phyloP scores from a whole-genome alignment of 371 early-diverging fungal genomes.

The Mortierella sp. region DNA sequence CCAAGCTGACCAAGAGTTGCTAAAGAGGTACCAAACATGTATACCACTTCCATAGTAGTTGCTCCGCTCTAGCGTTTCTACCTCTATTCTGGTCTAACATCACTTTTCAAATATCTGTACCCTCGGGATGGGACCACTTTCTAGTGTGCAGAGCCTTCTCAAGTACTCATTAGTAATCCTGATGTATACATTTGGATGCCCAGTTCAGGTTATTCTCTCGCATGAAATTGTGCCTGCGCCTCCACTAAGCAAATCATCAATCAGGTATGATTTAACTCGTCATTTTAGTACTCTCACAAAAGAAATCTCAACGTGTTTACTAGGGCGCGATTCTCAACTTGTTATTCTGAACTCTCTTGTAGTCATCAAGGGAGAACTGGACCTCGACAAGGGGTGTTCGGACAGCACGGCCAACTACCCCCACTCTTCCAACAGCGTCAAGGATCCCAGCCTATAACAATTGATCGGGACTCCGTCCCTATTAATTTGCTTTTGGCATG shows the following conservation, averaged over 20 bases:
- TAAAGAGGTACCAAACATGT: slow-evolving; percentile 25
- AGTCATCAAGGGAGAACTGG: slow-evolving; percentile 14
- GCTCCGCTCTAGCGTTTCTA: too few relatives aligned
- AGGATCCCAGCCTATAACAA: slow-evolving; percentile 3
- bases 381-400: background rate
- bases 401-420: slow-evolving; percentile 13
- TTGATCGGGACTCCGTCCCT: slow-evolving; percentile 21
- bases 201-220: slow-evolving; percentile 14
- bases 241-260: background rate
- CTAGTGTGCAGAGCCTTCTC: slow-evolving; percentile 26
- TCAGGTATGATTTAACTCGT: slow-evolving; percentile 6
- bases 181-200: slow-evolving; percentile 45
- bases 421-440: slow-evolving; percentile 21
- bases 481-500: slow-evolving; percentile 27
- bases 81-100: background rate
- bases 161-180: slow-evolving; percentile 35
- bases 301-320: too few relatives aligned
- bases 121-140: too few relatives aligned
- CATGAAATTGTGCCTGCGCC: slow-evolving; percentile 22
- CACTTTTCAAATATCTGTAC: background rate
- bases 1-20: slow-evolving; percentile 2
- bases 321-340: too few relatives aligned
- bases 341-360: background rate
- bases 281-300: too few relatives aligned
- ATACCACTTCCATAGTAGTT: too few relatives aligned